A percentile compares a stretch with the other conserved stretches of the same genome.
phyloP scores from a whole-genome alignment of 108 stramenopile species.

The Hondaea fermentalgiana region DNA sequence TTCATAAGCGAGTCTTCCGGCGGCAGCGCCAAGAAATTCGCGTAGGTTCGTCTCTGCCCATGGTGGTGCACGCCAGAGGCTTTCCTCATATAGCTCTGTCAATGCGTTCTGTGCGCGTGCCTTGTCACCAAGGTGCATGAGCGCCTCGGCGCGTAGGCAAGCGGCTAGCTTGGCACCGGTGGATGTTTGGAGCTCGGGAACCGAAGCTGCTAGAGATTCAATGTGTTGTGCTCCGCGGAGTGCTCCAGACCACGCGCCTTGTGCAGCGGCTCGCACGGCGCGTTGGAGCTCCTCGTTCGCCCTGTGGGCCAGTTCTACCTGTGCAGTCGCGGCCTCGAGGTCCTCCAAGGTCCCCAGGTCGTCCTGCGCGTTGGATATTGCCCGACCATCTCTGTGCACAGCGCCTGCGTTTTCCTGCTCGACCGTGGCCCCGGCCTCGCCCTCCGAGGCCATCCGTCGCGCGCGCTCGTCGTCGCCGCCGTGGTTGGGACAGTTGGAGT shows the following conservation, averaged over 20 bases:
- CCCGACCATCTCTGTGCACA: not conserved
- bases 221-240: not conserved
- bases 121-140: not conserved
- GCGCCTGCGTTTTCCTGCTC: not conserved
- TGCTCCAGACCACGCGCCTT: not conserved
- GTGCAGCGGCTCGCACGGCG: not conserved
- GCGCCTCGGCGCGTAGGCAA: not conserved
- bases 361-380: not conserved
- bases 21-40: not conserved
- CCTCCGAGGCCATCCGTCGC: no score
- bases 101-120: not conserved
- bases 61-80: not conserved
- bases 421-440: no score
- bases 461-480: no score
- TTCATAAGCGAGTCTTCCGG: not conserved
- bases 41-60: not conserved
- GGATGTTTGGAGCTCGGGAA: not conserved
- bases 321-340: not conserved
- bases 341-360: not conserved
- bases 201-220: not conserved
- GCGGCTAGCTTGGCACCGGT: not conserved
- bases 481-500: no score
- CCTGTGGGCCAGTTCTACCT: not conserved
- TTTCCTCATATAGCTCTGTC: not conserved
- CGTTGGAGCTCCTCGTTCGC: not conserved